phyloP scores from a whole-genome alignment of 2,329 filamentous ascomycete genomes.

The Diplocarpon mali region DNA sequence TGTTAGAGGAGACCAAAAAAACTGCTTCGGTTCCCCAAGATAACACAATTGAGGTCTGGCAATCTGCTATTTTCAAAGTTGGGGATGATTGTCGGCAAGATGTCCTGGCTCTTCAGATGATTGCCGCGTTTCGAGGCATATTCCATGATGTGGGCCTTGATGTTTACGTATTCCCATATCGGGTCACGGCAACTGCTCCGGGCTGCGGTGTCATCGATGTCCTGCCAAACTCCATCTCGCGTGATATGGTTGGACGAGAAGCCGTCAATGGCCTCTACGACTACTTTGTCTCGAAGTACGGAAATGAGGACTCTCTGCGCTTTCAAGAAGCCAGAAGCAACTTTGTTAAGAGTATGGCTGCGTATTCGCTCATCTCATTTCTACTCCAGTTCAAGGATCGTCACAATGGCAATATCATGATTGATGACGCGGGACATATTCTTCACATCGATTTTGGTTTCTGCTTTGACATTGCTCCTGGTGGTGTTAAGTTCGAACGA shows the following conservation, averaged over 20 bases:
- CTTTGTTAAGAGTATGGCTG: constrained; percentile 99
- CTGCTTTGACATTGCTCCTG: constrained; percentile 97
- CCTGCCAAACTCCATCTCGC: constrained; percentile 91
- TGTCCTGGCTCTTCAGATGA: constrained; percentile 93
- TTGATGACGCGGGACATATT: constrained; percentile 93
- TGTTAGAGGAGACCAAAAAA: constrained; percentile 38
- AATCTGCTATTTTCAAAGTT: constrained; percentile 99
- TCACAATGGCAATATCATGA: constrained; percentile 99
- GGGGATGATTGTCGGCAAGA: constrained; percentile 98
- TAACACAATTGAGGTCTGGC: constrained; percentile 86
- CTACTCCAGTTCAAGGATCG: constrained; percentile 97
- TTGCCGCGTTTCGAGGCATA: constrained; percentile 92
- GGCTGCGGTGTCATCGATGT: constrained; percentile 98
- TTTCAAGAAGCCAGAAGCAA: constrained; percentile 95
- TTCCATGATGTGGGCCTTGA: constrained; percentile 92
- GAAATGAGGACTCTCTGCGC: constrained; percentile 84
- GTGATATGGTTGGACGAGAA: constrained; percentile 96
- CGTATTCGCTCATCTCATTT: constrained; percentile 94
- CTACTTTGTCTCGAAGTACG: constrained; percentile 96
- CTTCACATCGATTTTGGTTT: constrained; percentile 99
- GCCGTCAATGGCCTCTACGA: constrained; percentile 97
- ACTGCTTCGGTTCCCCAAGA: constrained; percentile 28
- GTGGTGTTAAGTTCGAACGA: constrained; percentile 93
- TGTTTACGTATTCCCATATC: constrained; percentile 93
- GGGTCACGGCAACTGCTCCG: constrained; percentile 92